phyloP scores from a whole-genome alignment of 306 rosid genomes.

The Dalbergia oliveri region DNA sequence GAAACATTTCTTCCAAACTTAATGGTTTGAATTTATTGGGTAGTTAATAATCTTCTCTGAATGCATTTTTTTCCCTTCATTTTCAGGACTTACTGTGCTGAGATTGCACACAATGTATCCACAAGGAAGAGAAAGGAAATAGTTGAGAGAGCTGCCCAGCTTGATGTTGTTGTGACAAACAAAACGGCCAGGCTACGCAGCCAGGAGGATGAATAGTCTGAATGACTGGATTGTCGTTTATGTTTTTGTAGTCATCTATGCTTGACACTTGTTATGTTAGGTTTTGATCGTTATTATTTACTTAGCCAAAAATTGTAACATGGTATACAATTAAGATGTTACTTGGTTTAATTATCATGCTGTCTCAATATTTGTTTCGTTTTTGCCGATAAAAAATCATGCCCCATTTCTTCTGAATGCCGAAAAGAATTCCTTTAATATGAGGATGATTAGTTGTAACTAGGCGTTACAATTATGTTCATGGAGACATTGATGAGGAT shows the following conservation, averaged over 20 bases:
- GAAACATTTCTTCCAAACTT: too few species aligned
- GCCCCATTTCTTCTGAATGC: too few species aligned
- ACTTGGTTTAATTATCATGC: background rate
- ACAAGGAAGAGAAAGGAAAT: constrained; percentile 79
- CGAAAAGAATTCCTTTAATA: too few species aligned
- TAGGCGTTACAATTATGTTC: too few species aligned
- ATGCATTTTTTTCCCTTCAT: background rate
- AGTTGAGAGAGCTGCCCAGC: constrained; percentile 86
- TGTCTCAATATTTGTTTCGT: background rate
- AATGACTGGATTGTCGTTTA: background rate
- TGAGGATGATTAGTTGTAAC: too few species aligned
- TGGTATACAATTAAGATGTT: constrained; percentile 4
- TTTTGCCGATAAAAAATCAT: background rate
- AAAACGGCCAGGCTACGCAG: constrained; percentile 88
- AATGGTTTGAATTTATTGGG: background rate
- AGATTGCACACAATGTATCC: constrained; percentile 77
- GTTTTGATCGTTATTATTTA: background rate
- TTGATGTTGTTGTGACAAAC: constrained; percentile 90
- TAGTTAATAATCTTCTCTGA: background rate
- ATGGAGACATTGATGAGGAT: too few species aligned
- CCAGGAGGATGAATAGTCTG: constrained; percentile 81
- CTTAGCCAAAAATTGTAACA: background rate
- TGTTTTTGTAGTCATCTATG: constrained; percentile 27
- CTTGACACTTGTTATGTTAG: background rate
- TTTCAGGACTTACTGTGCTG: constrained; percentile 80